Percentiles rank a stretch among this genome's conserved stretches.
Conservation (phyloP, 352 stramenopile genomes). For the Labyrinthula sp. region DNA sequence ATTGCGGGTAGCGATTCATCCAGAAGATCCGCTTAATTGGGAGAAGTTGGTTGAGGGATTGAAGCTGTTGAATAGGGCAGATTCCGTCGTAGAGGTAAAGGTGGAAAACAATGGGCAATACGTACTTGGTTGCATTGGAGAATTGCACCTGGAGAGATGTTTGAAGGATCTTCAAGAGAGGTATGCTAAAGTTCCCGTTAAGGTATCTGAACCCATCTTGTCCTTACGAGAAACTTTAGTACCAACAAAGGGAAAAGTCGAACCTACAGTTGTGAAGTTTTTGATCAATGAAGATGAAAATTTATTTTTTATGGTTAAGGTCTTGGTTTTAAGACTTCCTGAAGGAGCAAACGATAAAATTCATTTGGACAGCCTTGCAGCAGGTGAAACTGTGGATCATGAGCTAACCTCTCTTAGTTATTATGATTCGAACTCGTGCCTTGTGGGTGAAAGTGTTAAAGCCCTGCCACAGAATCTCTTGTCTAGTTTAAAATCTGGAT, state of each 20-base stretch:
- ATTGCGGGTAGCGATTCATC: constrained; percentile 65
- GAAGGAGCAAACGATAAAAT: no score
- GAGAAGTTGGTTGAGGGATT: constrained; percentile 54
- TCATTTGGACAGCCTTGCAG: no score
- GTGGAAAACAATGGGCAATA: constrained; percentile 50
- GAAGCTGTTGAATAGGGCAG: constrained; percentile 63
- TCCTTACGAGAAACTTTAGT: constrained; percentile 56
- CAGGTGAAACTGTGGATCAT: no score
- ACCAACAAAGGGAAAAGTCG: no score
- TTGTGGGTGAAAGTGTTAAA: no score
- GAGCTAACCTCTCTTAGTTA: no score
- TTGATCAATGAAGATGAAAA: constrained; percentile 3
- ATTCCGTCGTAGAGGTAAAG: constrained; percentile 69
- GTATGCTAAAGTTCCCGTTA: constrained; percentile 55
- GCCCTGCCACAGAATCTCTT: no score
- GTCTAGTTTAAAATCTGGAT: no score
- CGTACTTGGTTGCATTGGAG: constrained; percentile 52
- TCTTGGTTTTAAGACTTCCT: no score
- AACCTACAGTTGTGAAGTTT: constrained; percentile 27
- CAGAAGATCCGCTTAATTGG: constrained; percentile 58
- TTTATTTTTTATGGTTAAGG: no score
- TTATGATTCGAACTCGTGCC: no score
- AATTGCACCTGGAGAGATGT: constrained; percentile 58
- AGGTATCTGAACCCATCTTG: constrained; percentile 53
- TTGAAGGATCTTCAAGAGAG: constrained; percentile 61